Conservation (phyloP, 805 yeast species). For the Saccharomycopsis babjevae region DNA sequence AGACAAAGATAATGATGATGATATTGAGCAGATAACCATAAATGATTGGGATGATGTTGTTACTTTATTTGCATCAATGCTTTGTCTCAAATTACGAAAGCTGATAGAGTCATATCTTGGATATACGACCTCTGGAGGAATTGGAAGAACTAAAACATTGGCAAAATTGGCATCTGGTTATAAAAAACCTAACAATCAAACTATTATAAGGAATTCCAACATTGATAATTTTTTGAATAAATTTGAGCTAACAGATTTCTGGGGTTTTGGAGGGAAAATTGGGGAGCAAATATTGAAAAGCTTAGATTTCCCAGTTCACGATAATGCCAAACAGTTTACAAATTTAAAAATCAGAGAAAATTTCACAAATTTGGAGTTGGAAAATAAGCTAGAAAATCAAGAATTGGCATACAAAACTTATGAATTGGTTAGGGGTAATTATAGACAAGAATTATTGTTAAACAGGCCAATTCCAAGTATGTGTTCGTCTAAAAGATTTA, state of each 20-base stretch:
- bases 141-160: slow-evolving; percentile 63
- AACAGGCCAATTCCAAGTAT: slow-evolving; percentile 65
- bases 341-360: slow-evolving; percentile 43
- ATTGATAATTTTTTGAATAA: slow-evolving; percentile 44
- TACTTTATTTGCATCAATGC: slow-evolving; percentile 53
- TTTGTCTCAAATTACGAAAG: slow-evolving; percentile 44
- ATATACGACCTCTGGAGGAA: slow-evolving; percentile 86
- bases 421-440: slow-evolving; percentile 53
- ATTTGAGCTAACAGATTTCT: slow-evolving; percentile 62
- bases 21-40: slow-evolving; percentile 18
- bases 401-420: slow-evolving; percentile 45
- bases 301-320: slow-evolving; percentile 36
- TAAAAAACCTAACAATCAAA: slow-evolving; percentile 80
- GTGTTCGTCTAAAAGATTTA: slow-evolving; percentile 80
- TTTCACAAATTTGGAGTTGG: slow-evolving; percentile 32
- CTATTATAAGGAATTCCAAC: slow-evolving; percentile 47
- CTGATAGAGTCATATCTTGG: slow-evolving; percentile 46
- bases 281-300: slow-evolving; percentile 51
- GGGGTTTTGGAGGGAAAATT: slow-evolving; percentile 85
- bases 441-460: slow-evolving; percentile 19
- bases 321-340: slow-evolving; percentile 27
- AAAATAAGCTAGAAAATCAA: slow-evolving; percentile 32
- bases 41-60: slow-evolving; percentile 78
- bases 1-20: slow-evolving; percentile 13
- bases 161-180: slow-evolving; percentile 84